Conservation (phyloP, 2,329 filamentous ascomycete species). For the Sporothrix pallida region DNA sequence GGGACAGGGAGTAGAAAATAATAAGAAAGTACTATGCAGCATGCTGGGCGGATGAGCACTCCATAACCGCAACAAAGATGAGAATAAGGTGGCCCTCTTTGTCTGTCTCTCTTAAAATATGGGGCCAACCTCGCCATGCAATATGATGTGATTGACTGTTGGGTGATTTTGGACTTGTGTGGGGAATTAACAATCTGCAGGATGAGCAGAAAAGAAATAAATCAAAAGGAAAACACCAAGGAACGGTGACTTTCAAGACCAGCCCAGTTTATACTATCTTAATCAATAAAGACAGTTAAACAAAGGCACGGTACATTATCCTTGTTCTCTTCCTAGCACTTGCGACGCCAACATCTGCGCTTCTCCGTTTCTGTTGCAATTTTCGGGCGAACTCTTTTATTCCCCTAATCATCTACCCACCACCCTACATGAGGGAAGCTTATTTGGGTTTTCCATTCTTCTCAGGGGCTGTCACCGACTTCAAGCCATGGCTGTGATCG, state of each 20-base stretch:
- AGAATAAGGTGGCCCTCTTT: too few relatives aligned
- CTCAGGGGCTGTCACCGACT: background rate
- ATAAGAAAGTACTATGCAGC: background rate
- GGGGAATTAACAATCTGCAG: background rate
- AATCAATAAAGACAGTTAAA: background rate
- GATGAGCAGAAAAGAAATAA: background rate
- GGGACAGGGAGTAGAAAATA: background rate
- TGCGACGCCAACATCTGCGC: background rate
- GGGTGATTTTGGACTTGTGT: background rate
- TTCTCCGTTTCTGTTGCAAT: background rate
- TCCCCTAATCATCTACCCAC: background rate
- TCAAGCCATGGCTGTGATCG: background rate
- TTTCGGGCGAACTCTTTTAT: background rate
- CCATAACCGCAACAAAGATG: too few relatives aligned
- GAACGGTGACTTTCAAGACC: background rate
- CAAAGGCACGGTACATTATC: background rate
- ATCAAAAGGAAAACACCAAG: background rate
- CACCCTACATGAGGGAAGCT: slow-evolving; percentile 2
- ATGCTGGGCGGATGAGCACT: background rate
- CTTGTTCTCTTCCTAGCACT: background rate
- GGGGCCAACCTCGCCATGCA: background rate
- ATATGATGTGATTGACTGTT: background rate
- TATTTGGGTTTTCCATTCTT: background rate
- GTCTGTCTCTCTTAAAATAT: too few relatives aligned
- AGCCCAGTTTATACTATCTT: background rate